Evolutionary conservation across 805 yeast species (phyloP).

Genomic region (Kodamaea sagamina): DNA sequence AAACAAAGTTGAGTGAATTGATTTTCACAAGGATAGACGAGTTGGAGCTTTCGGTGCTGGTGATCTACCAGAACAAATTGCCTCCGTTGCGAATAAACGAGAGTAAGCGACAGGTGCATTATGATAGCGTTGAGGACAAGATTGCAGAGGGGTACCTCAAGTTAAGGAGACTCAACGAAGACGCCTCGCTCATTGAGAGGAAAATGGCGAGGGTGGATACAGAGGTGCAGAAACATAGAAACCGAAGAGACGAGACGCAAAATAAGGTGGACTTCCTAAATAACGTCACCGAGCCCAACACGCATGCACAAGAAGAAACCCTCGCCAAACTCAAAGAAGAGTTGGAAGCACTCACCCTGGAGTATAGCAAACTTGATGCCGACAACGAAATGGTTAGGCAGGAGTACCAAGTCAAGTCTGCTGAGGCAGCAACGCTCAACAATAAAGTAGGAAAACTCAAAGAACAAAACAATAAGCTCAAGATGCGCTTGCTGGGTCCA

Average conservation of each 20-base stretch:
- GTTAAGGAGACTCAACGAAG: constrained; percentile 38
- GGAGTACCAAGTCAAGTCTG: constrained; percentile 37
- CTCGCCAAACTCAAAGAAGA: constrained; percentile 31
- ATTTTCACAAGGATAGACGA: constrained; percentile 25
- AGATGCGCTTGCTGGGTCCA: constrained; percentile 31
- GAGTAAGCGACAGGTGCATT: constrained; percentile 31
- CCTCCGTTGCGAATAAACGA: constrained; percentile 29
- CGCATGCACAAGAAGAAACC: constrained; percentile 22
- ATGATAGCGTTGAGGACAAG: constrained; percentile 35
- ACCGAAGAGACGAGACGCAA: constrained; percentile 18
- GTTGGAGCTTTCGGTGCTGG: constrained; percentile 20
- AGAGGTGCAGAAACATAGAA: constrained; percentile 27
- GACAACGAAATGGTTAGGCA: constrained; percentile 33
- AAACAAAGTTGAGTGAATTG: constrained; percentile 30
- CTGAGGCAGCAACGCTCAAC: constrained; percentile 35
- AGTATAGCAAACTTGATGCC: constrained; percentile 25
- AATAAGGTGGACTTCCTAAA: constrained; percentile 13
- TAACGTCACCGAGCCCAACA: constrained; percentile 1
- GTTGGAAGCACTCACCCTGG: constrained; percentile 24
- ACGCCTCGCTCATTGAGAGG: constrained; percentile 33
- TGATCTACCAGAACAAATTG: constrained; percentile 18
- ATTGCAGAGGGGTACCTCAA: constrained; percentile 35
- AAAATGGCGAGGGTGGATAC: constrained; percentile 33
- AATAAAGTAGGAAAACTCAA: constrained; percentile 22
- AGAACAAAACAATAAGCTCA: constrained; percentile 21